Conservation (phyloP, 1,139 yeast species). For the Candida sojae region DNA sequence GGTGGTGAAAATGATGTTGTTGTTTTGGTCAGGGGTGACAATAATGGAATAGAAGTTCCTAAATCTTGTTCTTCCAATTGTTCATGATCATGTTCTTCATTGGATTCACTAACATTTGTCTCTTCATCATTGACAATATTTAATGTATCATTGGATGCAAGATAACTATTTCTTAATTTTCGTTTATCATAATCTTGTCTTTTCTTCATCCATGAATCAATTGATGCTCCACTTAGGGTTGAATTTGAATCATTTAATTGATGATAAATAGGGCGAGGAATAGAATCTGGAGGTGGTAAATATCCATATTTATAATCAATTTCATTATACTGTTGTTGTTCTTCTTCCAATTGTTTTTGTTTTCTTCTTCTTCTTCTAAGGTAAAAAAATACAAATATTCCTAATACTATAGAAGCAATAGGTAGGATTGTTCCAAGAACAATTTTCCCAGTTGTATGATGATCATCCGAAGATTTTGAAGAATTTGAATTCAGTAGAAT, state of each 20-base stretch:
- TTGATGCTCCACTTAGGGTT: conserved; percentile 33
- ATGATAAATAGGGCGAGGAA: conserved; percentile 10
- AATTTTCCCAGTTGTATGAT: conserved; percentile 18
- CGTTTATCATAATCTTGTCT: conserved; percentile 47
- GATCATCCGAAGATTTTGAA: neutral
- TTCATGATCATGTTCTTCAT: conserved; percentile 3
- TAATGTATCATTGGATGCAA: conserved; percentile 27
- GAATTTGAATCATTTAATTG: conserved; percentile 40
- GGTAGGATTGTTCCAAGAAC: conserved; percentile 42
- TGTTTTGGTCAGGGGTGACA: neutral
- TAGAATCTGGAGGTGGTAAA: conserved; percentile 9
- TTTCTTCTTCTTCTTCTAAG: conserved; percentile 25
- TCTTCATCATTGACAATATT: conserved; percentile 16
- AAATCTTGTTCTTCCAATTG: conserved; percentile 1
- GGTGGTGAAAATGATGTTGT: neutral
- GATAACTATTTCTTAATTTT: conserved; percentile 25
- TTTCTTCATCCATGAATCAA: conserved; percentile 55
- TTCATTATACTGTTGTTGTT: conserved; percentile 29
- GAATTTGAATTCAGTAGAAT: conserved; percentile 1
- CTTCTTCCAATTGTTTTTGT: conserved; percentile 19
- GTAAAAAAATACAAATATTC: conserved; percentile 17
- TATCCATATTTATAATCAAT: conserved; percentile 39
- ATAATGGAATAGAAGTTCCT: neutral
- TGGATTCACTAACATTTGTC: neutral
- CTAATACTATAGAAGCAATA: conserved; percentile 20